Evolutionary conservation across 441 rosid species (phyloP).

Genomic region (Viola pubescens): DNA sequence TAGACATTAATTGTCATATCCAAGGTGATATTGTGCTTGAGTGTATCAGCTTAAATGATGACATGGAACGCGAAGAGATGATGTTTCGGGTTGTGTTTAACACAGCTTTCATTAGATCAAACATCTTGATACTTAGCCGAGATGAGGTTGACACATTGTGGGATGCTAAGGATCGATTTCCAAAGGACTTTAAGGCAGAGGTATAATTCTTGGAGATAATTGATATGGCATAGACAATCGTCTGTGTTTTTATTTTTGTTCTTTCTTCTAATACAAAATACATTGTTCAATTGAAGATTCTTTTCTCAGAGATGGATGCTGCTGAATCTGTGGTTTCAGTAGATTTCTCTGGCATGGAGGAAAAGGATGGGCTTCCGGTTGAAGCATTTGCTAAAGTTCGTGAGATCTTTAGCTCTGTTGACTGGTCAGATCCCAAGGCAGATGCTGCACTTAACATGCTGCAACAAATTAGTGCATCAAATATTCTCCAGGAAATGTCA

Average conservation of each 20-base stretch:
- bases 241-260: constrained; percentile 9
- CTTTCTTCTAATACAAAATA: constrained; percentile 23
- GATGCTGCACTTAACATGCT: constrained; percentile 70
- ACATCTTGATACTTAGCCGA: constrained; percentile 83
- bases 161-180: constrained; percentile 72
- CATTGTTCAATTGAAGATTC: constrained; percentile 54
- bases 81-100: constrained; percentile 84
- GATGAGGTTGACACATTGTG: constrained; percentile 86
- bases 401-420: constrained; percentile 75
- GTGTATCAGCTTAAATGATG: constrained; percentile 71
- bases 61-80: constrained; percentile 69
- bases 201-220: constrained; percentile 30
- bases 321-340: constrained; percentile 51
- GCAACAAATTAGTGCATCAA: constrained; percentile 62
- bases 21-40: constrained; percentile 93
- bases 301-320: constrained; percentile 92
- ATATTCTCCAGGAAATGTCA: constrained; percentile 35
- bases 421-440: constrained; percentile 63
- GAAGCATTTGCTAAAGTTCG: constrained; percentile 93
- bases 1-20: constrained; percentile 77
- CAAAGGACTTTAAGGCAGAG: constrained; percentile 90
- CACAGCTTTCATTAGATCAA: constrained; percentile 88
- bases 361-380: constrained; percentile 73
- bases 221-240: constrained; percentile 4
- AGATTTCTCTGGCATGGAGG: constrained; percentile 60